Evolutionary conservation across 352 stramenopile species (phyloP).

Genomic region (Globisporangium carolinianum): DNA sequence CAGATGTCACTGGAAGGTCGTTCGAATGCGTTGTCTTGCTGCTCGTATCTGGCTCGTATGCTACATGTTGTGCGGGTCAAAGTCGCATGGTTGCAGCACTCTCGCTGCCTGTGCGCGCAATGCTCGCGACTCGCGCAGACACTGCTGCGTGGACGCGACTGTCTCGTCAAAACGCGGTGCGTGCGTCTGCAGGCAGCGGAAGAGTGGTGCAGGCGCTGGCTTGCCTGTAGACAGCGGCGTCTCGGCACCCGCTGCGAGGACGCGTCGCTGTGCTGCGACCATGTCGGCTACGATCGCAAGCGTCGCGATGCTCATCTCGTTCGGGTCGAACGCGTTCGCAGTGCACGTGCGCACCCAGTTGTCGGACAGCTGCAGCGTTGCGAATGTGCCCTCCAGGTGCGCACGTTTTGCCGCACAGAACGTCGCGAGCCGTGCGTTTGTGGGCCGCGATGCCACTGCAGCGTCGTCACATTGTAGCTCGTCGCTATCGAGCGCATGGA

Average conservation of each 20-base stretch:
- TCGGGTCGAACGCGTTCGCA: background rate
- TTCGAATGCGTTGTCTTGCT: no score
- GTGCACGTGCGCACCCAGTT: background rate
- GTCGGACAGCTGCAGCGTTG: constrained; percentile 13
- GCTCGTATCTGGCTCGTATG: no score
- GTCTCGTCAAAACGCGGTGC: constrained; percentile 1
- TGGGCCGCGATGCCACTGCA: background rate
- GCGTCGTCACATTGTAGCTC: background rate
- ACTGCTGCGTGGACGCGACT: constrained; percentile 1
- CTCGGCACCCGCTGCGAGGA: background rate
- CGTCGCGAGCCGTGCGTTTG: constrained; percentile 2
- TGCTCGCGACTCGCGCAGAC: constrained; percentile 2
- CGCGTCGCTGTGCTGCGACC: constrained; percentile 5
- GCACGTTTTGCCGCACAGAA: constrained; percentile 26
- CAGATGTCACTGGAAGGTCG: no score
- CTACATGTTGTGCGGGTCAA: background rate
- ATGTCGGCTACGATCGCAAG: constrained; percentile 7
- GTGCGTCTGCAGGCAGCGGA: constrained; percentile 5
- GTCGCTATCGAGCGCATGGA: no score
- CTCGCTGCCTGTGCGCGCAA: background rate
- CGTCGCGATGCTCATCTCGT: constrained; percentile 10
- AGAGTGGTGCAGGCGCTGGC: background rate
- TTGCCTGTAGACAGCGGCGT: no score
- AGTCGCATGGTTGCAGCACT: background rate
- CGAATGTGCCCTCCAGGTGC: constrained; percentile 18